A percentile compares a stretch with the other conserved stretches of the same genome.
Conservation (phyloP, 257 asterid genomes). For the Solanum corneliomulleri region DNA sequence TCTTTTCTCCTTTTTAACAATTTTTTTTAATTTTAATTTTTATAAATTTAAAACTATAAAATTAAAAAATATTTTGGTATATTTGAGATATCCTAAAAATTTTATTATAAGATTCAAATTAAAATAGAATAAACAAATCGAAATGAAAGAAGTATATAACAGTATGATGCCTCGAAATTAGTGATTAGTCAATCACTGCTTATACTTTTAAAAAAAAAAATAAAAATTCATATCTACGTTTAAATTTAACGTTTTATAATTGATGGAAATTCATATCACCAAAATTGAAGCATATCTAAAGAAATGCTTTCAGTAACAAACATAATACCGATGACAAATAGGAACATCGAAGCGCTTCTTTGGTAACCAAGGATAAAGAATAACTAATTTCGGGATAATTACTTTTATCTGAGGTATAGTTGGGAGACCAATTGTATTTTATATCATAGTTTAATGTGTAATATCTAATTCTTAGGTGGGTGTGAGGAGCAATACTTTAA, state of each 20-base stretch:
- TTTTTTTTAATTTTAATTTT: no score
- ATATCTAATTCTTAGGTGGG: background rate
- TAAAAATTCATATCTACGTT: background rate
- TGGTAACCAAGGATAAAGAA: no score
- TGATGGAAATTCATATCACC: background rate
- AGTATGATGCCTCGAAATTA: background rate
- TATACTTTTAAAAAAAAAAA: no score
- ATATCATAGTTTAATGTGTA: background rate
- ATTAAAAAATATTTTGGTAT: accelerated
- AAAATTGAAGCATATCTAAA: background rate
- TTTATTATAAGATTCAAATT: no score
- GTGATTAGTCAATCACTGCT: background rate
- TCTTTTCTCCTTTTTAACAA: no score
- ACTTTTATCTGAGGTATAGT: background rate
- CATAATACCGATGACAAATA: background rate
- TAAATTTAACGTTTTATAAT: background rate
- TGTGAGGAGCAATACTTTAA: background rate
- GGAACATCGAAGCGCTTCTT: background rate
- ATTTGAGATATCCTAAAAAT: no score
- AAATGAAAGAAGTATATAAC: background rate
- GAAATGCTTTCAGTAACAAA: background rate
- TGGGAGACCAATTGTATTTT: background rate
- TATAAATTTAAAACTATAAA: no score
- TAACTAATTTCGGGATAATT: no score
- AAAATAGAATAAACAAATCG: background rate